Evolutionary conservation across 2,329 filamentous ascomycete species (phyloP).

Genomic region (Gremmenia infestans): DNA sequence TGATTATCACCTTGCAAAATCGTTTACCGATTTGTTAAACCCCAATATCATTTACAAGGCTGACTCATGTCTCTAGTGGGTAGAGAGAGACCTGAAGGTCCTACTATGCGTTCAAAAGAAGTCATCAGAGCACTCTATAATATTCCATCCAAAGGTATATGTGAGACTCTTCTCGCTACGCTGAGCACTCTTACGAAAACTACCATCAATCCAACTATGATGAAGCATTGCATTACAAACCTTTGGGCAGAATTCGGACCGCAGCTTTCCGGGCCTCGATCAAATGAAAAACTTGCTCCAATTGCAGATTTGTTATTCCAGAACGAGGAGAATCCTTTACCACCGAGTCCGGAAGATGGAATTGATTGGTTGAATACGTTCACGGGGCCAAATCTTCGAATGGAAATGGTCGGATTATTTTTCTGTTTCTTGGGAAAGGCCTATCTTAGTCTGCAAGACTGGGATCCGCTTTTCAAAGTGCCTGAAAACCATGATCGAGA

Average conservation of each 20-base stretch:
- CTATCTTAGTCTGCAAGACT: slow-evolving; percentile 23
- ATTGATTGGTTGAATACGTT: slow-evolving; percentile 28
- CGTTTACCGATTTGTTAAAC: background rate
- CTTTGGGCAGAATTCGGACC: slow-evolving; percentile 22
- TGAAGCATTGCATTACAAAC: slow-evolving; percentile 17
- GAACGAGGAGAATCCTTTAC: slow-evolving; percentile 24
- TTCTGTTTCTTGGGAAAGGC: slow-evolving; percentile 27
- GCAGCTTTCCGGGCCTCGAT: slow-evolving; percentile 16
- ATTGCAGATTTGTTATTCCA: slow-evolving; percentile 23
- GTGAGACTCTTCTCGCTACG: slow-evolving; percentile 14
- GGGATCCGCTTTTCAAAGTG: slow-evolving; percentile 22
- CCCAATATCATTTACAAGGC: background rate
- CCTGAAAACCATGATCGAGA: slow-evolving; percentile 22
- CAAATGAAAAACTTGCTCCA: slow-evolving; percentile 13
- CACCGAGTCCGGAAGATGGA: slow-evolving; percentile 23
- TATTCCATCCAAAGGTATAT: slow-evolving; percentile 24
- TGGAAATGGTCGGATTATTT: slow-evolving; percentile 28
- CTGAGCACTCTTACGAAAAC: slow-evolving; percentile 9
- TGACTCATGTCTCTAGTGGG: slow-evolving; percentile 14
- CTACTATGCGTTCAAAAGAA: slow-evolving; percentile 18
- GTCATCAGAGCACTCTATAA: slow-evolving; percentile 23
- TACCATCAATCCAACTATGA: slow-evolving; percentile 16
- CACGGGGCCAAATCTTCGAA: slow-evolving; percentile 24
- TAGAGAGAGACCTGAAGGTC: slow-evolving; percentile 17
- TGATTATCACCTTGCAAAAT: background rate